Base-by-base conservation (phyloP, 352 stramenopile genomes). In the Phytophthora idaei region DNA sequence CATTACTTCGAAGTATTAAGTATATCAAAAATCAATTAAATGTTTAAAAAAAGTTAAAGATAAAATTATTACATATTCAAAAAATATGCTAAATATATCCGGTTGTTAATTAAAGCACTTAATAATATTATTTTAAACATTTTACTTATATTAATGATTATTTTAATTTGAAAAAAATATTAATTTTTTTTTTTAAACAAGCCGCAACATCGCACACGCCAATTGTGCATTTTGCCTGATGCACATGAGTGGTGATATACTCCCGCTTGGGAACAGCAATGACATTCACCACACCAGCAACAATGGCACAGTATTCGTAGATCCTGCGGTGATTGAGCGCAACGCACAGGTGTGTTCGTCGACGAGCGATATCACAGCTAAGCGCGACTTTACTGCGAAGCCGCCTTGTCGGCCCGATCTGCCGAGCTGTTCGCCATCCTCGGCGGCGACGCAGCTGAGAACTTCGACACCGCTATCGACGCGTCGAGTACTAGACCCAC, bases 351-450 rank as follows among this genome's bases (percentile, higher is more conserved):
- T 28, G 7, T 17, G n/a, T 17, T 12, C n/a, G 6, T 47, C 41
- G n/a, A 47, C 44, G 1, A n/a, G 34, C 28, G 1, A 51, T 4
- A 37, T 51, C 37, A 52, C 37, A 21, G 28, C 58, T 34, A 54
- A 32, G 49, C 59, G 3, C 42, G 36, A 15, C 29, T 54, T 25
- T 67, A 67, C 31, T 61, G 49, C 31, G 59, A 67, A 14, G 36
- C 21, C 0, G n/a, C 17, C 6, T 11, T 61, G 12, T 29, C 29
- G 2, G 41, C 25, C 17, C 39, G 41, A 47, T 54, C 59, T 32
- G 31, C 39, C 14, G 49, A 67, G 10, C 32, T 61, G 41, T 29
- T 61, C 15, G 51, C 49, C 37, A 31, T 66, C 28, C 21, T 58
- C 37, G 29, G 32, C 27, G 10, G 25, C 31, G 29, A 48, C 10